These are phyloP conservation scores for Aspergillus egyptiacus DNA, from an alignment of 495 filamentous ascomycete genomes.

Conservation along the genomic window DNA sequence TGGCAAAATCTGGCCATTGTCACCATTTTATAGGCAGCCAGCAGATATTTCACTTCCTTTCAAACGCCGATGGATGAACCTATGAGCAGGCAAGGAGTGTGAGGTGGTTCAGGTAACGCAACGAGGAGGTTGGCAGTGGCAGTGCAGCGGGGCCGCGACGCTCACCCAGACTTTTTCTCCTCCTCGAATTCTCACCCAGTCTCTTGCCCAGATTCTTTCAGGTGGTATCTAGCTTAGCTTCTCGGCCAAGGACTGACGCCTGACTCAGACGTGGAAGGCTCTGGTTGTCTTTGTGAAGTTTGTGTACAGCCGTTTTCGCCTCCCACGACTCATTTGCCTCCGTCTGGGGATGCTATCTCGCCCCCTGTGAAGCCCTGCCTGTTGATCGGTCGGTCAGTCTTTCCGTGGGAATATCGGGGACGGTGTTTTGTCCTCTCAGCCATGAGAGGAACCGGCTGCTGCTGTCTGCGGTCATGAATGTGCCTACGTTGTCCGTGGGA, in stretches of 20 bases:
- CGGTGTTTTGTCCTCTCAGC: neutral
- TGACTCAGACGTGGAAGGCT: no score
- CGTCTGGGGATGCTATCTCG: neutral
- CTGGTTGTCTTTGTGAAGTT: neutral
- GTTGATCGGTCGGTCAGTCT: neutral
- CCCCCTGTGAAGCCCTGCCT: neutral
- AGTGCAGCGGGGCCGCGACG: constrained; percentile 4
- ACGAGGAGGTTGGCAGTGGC: constrained; percentile 2
- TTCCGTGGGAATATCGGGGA: neutral
- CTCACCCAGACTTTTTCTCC: no score
- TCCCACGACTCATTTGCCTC: neutral
- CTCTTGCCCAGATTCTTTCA: no score
- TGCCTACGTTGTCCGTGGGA: constrained; percentile 6
- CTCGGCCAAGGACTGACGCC: no score
- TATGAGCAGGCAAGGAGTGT: neutral
- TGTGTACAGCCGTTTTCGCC: neutral
- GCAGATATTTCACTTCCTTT: neutral
- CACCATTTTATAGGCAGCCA: neutral
- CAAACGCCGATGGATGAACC: neutral
- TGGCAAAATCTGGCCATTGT: neutral
- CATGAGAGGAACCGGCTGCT: constrained; percentile 6
- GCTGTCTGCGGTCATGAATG: constrained; percentile 10
- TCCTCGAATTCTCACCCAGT: no score
- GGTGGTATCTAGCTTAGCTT: no score
- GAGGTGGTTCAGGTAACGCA: neutral